Percentiles rank a stretch among this genome's conserved stretches.
Evolutionary conservation across 2,329 filamentous ascomycete genomes (phyloP).

Genomic region (Fusarium goolgardi): DNA sequence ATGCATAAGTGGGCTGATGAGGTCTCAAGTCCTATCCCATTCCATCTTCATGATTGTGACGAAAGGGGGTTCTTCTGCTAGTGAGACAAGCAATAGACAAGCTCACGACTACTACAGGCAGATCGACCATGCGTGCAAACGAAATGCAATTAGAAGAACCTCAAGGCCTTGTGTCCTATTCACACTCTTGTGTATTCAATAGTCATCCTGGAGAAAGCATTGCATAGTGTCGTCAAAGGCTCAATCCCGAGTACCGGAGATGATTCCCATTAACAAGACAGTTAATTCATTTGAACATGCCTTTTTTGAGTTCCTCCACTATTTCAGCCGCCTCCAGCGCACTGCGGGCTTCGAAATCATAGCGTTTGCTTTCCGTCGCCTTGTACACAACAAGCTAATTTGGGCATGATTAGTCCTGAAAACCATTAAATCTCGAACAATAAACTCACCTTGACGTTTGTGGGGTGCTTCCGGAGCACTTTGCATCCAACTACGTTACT

Average conservation of each 20-base stretch:
- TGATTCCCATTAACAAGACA: not conserved
- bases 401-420: conserved; percentile 26
- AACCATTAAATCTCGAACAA: not conserved
- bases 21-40: not conserved
- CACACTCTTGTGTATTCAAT: not conserved
- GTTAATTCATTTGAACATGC: conserved; percentile 57
- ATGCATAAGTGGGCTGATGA: conserved; percentile 12
- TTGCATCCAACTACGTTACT: conserved; percentile 85
- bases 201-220: not conserved
- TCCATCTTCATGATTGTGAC: conserved; percentile 2
- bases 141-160: not conserved
- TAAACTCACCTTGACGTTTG: conserved; percentile 76
- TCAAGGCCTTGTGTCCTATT: conserved; percentile 5
- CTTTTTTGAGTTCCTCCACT: conserved; percentile 81
- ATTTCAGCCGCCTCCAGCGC: conserved; percentile 81
- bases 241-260: not conserved
- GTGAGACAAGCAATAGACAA: conserved; percentile 14
- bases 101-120: not conserved
- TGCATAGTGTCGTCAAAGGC: not conserved
- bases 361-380: conserved; percentile 80
- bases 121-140: not conserved
- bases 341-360: conserved; percentile 84
- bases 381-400: conserved; percentile 76
- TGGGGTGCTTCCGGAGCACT: conserved; percentile 81
- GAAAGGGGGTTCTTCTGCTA: conserved; percentile 5